phyloP scores from a whole-genome alignment of 1,284 basidiomycete species.

The Pseudozyma sp. region DNA sequence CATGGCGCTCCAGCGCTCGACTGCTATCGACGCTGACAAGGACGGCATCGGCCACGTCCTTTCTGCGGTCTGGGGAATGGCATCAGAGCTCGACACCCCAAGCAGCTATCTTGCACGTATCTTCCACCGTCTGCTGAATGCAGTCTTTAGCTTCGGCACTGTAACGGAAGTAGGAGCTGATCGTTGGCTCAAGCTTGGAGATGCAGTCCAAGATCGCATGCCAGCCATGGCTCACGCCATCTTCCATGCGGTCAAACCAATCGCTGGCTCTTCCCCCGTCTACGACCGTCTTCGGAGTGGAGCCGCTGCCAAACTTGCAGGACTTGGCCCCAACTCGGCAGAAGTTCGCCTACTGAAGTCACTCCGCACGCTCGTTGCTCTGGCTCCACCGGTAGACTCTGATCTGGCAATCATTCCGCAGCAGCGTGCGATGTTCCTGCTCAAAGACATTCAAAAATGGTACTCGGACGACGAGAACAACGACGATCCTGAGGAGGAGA shows the following conservation, averaged over 20 bases:
- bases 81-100: constrained; percentile 8
- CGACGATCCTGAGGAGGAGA: constrained; percentile 75
- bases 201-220: constrained; percentile 29
- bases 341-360: constrained; percentile 78
- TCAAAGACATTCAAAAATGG: constrained; percentile 88
- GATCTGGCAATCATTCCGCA: constrained; percentile 84
- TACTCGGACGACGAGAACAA: constrained; percentile 75
- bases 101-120: constrained; percentile 52
- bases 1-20: constrained; percentile 27
- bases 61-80: constrained; percentile 31
- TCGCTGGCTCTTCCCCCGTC: constrained; percentile 70
- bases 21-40: constrained; percentile 14
- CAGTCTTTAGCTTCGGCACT: constrained; percentile 58
- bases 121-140: constrained; percentile 59
- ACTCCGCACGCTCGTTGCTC: constrained; percentile 79
- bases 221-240: constrained; percentile 44
- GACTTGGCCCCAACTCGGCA: constrained; percentile 76
- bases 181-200: constrained; percentile 58
- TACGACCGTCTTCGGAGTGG: constrained; percentile 89
- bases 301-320: constrained; percentile 81
- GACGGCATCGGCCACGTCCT: constrained; percentile 40
- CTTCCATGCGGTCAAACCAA: constrained; percentile 37
- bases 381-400: constrained; percentile 82
- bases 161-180: constrained; percentile 51
- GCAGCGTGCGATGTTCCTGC: constrained; percentile 86